phyloP scores from a whole-genome alignment of 2,329 filamentous ascomycete genomes.

The Pyricularia grisea region DNA sequence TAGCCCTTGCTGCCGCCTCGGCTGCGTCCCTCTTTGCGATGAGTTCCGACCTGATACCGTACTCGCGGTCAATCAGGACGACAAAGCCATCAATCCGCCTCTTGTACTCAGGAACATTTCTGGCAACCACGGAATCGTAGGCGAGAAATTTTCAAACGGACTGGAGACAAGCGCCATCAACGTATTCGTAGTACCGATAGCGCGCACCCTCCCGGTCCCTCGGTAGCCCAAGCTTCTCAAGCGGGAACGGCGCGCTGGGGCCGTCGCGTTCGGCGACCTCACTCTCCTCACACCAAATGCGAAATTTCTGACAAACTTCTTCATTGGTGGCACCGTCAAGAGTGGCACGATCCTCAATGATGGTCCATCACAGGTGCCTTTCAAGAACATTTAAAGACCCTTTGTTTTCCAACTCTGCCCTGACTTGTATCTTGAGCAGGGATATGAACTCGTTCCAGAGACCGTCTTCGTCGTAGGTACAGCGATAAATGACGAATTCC shows the following conservation, averaged over 20 bases:
- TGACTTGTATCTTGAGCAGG: not conserved
- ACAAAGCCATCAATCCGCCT: not conserved
- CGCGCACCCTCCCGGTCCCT: not conserved
- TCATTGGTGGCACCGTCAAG: slow-evolving; percentile 1
- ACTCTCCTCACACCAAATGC: not conserved
- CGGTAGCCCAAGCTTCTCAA: not conserved
- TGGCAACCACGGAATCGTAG: not conserved
- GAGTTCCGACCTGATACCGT: not conserved
- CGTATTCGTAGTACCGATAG: slow-evolving; percentile 1
- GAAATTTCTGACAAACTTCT: not conserved
- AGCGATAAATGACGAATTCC: slow-evolving; percentile 2
- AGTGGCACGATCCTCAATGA: not conserved
- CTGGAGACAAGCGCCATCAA: not conserved
- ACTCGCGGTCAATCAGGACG: not conserved
- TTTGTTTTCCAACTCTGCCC: not conserved
- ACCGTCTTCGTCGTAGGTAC: not conserved
- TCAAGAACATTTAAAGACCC: not conserved
- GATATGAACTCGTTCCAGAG: not conserved
- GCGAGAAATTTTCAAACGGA: not conserved
- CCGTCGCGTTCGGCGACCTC: not conserved
- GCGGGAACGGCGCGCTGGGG: not conserved
- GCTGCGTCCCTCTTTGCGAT: too few relatives aligned
- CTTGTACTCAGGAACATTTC: not conserved
- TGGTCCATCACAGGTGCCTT: not conserved
- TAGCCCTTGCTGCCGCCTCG: too few relatives aligned